These are phyloP conservation scores for Leccinum idahoense DNA, from an alignment of 1,284 basidiomycete species.

Conservation along the genomic window DNA sequence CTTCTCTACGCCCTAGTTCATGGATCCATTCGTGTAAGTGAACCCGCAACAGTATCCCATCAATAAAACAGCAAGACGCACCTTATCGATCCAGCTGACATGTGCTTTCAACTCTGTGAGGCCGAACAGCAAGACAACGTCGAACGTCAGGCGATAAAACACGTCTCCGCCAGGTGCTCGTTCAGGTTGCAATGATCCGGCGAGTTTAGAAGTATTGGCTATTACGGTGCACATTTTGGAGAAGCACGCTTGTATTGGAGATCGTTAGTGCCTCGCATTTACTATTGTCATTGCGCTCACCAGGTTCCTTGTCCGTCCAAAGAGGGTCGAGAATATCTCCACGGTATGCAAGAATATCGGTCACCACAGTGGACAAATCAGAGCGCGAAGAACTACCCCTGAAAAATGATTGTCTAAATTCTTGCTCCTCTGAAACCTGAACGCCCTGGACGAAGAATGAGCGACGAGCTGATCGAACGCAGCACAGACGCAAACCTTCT, in stretches of 20 bases:
- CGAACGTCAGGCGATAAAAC: conserved; percentile 14
- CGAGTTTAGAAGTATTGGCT: conserved; percentile 10
- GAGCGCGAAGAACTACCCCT: background rate
- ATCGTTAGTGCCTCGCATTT: background rate
- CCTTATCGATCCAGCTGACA: conserved; percentile 18
- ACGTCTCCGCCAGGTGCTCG: background rate
- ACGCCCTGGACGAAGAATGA: conserved; percentile 19
- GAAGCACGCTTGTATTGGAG: background rate
- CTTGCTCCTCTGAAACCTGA: conserved; percentile 28
- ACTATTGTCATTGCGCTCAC: conserved; percentile 5
- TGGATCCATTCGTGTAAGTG: background rate
- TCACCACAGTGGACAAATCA: background rate
- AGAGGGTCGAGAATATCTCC: conserved; percentile 7
- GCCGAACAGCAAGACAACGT: conserved; percentile 24
- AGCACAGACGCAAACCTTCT: conserved; percentile 17
- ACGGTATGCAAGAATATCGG: conserved; percentile 12
- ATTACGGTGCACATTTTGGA: conserved; percentile 12
- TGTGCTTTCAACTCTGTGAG: conserved; percentile 23
- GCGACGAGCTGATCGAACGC: background rate
- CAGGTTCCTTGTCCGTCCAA: conserved; percentile 20
- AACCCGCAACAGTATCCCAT: background rate
- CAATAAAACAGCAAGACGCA: background rate
- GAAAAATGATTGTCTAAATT: conserved; percentile 22
- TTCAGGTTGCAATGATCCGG: background rate
- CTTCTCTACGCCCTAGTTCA: conserved; percentile 23